Percentiles rank a stretch among this genome's conserved stretches.
These are phyloP conservation scores for Macrophomina tecta DNA, from an alignment of 2,329 filamentous ascomycete species.

Conservation along the genomic window DNA sequence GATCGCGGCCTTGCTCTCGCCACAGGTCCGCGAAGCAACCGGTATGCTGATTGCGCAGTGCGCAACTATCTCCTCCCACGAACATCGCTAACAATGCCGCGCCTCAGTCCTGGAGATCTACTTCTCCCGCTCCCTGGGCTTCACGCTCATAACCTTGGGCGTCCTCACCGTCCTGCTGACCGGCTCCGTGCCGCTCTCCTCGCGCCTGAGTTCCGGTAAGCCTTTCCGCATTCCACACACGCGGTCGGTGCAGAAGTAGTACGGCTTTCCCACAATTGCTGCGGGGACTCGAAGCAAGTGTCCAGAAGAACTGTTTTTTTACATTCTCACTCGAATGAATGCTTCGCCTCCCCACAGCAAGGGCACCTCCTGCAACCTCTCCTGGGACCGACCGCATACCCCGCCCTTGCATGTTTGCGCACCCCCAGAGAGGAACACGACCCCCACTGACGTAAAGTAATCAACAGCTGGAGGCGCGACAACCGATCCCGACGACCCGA, in stretches of 20 bases:
- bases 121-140: slow-evolving; percentile 73
- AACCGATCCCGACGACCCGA: slow-evolving; percentile 44
- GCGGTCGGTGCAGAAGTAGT: too few relatives aligned
- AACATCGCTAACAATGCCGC: background rate
- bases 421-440: background rate
- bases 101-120: slow-evolving; percentile 70
- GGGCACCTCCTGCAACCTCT: too few relatives aligned
- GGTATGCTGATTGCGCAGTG: slow-evolving; percentile 46
- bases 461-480: slow-evolving; percentile 39
- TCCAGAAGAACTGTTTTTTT: too few relatives aligned
- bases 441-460: background rate
- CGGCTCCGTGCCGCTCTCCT: slow-evolving; percentile 70
- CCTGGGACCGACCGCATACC: too few relatives aligned
- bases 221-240: background rate
- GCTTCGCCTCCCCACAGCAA: too few relatives aligned
- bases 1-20: slow-evolving; percentile 64
- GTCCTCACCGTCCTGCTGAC: slow-evolving; percentile 71
- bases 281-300: too few relatives aligned
- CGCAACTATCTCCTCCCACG: background rate
- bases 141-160: slow-evolving; percentile 70
- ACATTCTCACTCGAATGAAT: too few relatives aligned
- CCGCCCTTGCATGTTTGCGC: too few relatives aligned
- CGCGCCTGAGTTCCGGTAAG: slow-evolving; percentile 42
- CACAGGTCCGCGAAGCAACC: slow-evolving; percentile 61
- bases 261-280: too few relatives aligned